Base-by-base conservation (phyloP, 2,329 filamentous ascomycete genomes). In the Cordyceps militaris region DNA sequence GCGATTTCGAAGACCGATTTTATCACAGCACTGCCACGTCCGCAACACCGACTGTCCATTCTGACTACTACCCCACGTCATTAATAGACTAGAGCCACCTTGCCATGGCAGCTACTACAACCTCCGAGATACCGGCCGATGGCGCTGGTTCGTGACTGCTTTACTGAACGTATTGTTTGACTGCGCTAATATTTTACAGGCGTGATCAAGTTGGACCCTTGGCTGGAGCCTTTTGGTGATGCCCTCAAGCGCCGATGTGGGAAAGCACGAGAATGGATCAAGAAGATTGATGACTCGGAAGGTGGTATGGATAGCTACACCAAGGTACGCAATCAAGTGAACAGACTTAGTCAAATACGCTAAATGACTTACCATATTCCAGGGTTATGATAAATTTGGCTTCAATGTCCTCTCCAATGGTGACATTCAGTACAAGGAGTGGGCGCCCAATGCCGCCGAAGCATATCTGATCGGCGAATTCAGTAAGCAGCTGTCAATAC, bases 401-500 rank as follows among this genome's bases (percentile, higher is more conserved):
- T 84, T 99, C 73, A 91, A 89, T 64, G 86, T 94, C 60, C 81
- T 87, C 68, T 77, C 83, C 56, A 85, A 96, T 66, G 90, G 90
- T 71, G 91, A 92, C 71, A 91, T 99, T 63, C 79, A 81, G 59
- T 99, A 99, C 73, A 83, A 91, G 65, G 94, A 99, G 80, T 99
- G 94, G 94, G 94, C 94, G 1, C 92, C 94, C 26, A 95, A 91
- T 76, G 93, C 91, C 56, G 78, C 84, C 42, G 80, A 88, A 67
- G 94, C 94, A 51, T 91, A 86, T 70, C 81, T 99, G 54, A 87
- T 96, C 65, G 94, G 94, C 61, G 94, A 97, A 65, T 99, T 97
- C 79, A 99, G 88, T 92, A 77, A 64, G 85, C 70, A 57, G 40
- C 14, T 34, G 23, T 14, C 32, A 11, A 13, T 16, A 40, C 19